Conservation (phyloP, 768 basidiomycete genomes). For the Flagelloscypha sp. region DNA sequence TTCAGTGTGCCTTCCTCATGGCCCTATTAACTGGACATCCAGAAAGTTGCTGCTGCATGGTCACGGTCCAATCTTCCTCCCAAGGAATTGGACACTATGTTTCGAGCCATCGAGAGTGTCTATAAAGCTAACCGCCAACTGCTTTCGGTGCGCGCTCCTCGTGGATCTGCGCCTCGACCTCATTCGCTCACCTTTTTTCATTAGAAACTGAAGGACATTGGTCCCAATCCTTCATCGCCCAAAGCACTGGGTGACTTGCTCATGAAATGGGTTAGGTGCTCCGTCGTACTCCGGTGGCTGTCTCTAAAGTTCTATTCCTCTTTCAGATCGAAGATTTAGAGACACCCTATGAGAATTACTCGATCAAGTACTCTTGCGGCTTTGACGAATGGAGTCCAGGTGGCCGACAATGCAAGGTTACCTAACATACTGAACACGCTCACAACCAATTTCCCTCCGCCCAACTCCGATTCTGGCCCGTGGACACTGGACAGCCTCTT, state of each 20-base stretch:
- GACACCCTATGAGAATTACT: conserved; percentile 77
- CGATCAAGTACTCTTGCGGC: conserved; percentile 57
- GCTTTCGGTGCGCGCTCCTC: conserved; percentile 42
- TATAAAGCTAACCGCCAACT: conserved; percentile 87
- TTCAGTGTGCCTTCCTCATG: conserved; percentile 5
- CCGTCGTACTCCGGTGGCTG: conserved; percentile 5
- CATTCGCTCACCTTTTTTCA: conserved; percentile 12
- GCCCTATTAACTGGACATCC: conserved; percentile 12
- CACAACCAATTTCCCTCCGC: conserved; percentile 56
- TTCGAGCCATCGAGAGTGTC: conserved; percentile 84
- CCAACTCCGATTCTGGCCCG: conserved; percentile 32
- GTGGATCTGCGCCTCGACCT: no score
- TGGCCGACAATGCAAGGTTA: conserved; percentile 69
- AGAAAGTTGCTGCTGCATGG: conserved; percentile 99
- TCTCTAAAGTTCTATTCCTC: conserved; percentile 13
- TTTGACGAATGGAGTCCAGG: conserved; percentile 82
- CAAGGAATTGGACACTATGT: conserved; percentile 85
- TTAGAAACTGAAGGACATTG: conserved; percentile 92
- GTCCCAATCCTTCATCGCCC: conserved; percentile 83
- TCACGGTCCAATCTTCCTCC: conserved; percentile 92
- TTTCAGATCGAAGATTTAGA: conserved; percentile 86
- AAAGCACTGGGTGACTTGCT: conserved; percentile 91
- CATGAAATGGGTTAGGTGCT: conserved; percentile 84
- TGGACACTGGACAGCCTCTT: conserved; percentile 92
- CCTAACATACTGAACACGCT: conserved; percentile 59